Conservation (phyloP, 495 filamentous ascomycete genomes). For the Durotheca rogersii region DNA sequence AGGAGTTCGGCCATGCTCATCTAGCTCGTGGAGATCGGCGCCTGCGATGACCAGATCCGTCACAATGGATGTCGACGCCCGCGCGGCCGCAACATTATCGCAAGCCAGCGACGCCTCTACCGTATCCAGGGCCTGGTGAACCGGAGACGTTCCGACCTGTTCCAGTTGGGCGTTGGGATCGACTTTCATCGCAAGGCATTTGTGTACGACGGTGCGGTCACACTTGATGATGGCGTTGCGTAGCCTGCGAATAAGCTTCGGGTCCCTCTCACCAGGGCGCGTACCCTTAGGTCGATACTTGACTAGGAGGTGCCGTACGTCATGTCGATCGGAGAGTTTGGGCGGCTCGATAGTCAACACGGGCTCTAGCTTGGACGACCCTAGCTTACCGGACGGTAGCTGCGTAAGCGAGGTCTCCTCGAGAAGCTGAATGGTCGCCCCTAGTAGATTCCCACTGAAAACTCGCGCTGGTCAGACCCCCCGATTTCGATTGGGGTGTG, state of each 20-base stretch:
- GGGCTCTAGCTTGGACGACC: conserved; percentile 15
- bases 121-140: conserved; percentile 16
- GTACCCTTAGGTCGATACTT: conserved; percentile 15
- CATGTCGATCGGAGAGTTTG: conserved; percentile 10
- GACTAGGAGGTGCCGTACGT: conserved; percentile 12
- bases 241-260: conserved; percentile 7
- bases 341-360: conserved; percentile 16
- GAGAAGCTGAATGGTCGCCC: conserved; percentile 18
- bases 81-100: conserved; percentile 8
- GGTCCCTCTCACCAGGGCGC: background rate
- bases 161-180: conserved; percentile 14
- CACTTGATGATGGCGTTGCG: conserved; percentile 16
- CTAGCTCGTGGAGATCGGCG: conserved; percentile 30
- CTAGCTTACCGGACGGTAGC: background rate
- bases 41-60: conserved; percentile 37
- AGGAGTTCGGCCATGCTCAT: conserved; percentile 36
- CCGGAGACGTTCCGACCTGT: conserved; percentile 7
- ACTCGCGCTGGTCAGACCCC: background rate
- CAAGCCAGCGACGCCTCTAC: conserved; percentile 19
- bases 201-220: conserved; percentile 18
- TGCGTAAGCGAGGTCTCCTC: conserved; percentile 6
- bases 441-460: conserved; percentile 11
- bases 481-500: background rate
- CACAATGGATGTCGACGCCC: conserved; percentile 29
- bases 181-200: conserved; percentile 16